Base-by-base conservation (phyloP, 345 rosid species). In the Lepidium aucheri region DNA sequence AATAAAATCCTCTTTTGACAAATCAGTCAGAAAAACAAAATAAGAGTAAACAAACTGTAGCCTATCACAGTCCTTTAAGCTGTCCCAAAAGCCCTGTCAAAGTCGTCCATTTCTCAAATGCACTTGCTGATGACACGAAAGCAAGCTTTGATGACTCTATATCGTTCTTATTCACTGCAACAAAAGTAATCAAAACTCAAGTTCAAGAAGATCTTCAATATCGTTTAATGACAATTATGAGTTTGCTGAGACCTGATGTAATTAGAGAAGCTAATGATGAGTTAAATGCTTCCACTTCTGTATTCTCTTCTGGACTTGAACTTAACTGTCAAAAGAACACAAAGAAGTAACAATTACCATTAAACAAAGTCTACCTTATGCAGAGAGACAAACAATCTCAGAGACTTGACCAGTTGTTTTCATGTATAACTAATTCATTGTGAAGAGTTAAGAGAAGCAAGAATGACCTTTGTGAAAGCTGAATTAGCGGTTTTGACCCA, bases 91-190 rank as follows among this genome's bases (percentile, higher is more conserved):
- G 81, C 40, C 98, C 95, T 1, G 91, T 82, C 76, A 87, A 82
- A 60, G 75, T 44, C 18, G 85, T 81, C 96, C 96, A 89, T 78
- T 84, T 83, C 84, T 87, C 95, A 63, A 87, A 81, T 45, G 97
- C 97, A 26, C 77, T 65, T 52, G 98, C 97, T 16, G 97, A 87
- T 43, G 84, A 76, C 46, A 87, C 87, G 62, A 87, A 89, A 20
- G 95, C 89, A 0, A 67, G 50, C 77, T 89, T 93, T 36, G 97
- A 87, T 74, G 93, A 86, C 62, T 86, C 88, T 17, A 84, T 58
- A 72, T 93, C 94, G 22, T 82, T 89, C 79, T 76, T 58, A 7
- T 62, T 74, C 67, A 89, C 98, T 89, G 87, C 82, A 55, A 32
- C 59, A 40, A 44, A 4, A 26, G 20, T 6, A 40, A 61, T 15